Percentiles rank a stretch among this genome's conserved stretches.
Conservation (phyloP, 2,329 filamentous ascomycete genomes). For the Diaporthe longicolla region DNA sequence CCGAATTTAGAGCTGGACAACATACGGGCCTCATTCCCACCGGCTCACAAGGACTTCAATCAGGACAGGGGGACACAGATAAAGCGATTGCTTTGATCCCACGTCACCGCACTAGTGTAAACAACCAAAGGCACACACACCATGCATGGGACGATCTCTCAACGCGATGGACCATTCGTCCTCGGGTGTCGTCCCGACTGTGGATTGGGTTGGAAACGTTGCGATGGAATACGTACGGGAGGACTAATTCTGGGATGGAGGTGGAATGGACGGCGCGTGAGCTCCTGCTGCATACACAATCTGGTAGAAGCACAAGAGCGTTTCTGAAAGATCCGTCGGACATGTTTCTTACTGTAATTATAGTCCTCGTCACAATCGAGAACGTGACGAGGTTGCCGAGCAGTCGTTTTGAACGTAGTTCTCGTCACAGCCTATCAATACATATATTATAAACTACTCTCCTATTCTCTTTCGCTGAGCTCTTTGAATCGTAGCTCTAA, state of each 20-base stretch:
- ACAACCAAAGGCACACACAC: background rate
- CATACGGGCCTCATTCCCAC: background rate
- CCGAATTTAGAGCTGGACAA: background rate
- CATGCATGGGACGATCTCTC: background rate
- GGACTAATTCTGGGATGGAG: background rate
- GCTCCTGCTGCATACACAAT: background rate
- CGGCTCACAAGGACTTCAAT: background rate
- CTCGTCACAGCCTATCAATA: background rate
- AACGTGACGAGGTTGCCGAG: background rate
- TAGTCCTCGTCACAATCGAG: background rate
- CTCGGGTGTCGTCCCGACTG: background rate
- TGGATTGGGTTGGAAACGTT: background rate
- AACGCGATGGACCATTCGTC: background rate
- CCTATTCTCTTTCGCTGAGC: too few relatives aligned
- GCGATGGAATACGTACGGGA: background rate
- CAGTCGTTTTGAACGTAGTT: background rate
- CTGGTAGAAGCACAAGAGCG: background rate
- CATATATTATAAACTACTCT: too few relatives aligned
- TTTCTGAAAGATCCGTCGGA: background rate
- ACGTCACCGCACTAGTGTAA: background rate
- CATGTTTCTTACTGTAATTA: too few relatives aligned
- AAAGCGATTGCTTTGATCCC: background rate
- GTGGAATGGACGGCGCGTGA: background rate
- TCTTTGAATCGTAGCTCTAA: too few relatives aligned
- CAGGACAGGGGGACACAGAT: background rate